Percentiles rank a stretch among this genome's conserved stretches.
phyloP scores from a whole-genome alignment of 805 yeast species.

The Aciculoconidium aculeatum region DNA sequence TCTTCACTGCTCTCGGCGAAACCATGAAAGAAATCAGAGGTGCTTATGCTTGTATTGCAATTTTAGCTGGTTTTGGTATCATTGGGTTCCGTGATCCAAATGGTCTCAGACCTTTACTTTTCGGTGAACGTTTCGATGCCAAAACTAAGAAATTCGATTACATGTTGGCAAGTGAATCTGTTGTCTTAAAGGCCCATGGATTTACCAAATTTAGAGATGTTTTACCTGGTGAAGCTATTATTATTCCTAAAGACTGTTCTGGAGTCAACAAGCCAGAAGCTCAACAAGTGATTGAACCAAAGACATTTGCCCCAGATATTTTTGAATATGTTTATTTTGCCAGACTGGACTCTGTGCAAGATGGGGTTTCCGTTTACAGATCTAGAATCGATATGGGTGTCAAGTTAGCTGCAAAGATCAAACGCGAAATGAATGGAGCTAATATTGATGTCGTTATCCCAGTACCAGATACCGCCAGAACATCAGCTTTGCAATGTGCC shows the following conservation, averaged over 20 bases:
- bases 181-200: slow-evolving; percentile 89
- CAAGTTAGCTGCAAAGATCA: slow-evolving; percentile 72
- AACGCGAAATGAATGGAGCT: slow-evolving; percentile 32
- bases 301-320: slow-evolving; percentile 86
- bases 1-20: slow-evolving; percentile 80
- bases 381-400: slow-evolving; percentile 92
- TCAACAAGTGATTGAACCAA: slow-evolving; percentile 76
- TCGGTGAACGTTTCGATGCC: slow-evolving; percentile 68
- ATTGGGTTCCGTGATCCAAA: slow-evolving; percentile 97
- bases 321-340: slow-evolving; percentile 98
- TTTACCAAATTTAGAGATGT: slow-evolving; percentile 76
- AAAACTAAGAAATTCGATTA: slow-evolving; percentile 72
- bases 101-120: slow-evolving; percentile 87
- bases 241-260: slow-evolving; percentile 67
- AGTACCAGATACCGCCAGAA: slow-evolving; percentile 97
- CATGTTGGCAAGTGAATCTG: slow-evolving; percentile 94
- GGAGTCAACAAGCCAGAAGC: slow-evolving; percentile 60
- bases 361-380: slow-evolving; percentile 94
- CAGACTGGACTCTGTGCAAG: slow-evolving; percentile 92
- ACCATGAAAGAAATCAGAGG: slow-evolving; percentile 81
- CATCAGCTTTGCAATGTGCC: slow-evolving; percentile 90
- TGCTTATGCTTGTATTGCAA: slow-evolving; percentile 93
- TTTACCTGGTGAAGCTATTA: slow-evolving; percentile 94
- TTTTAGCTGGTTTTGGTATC: slow-evolving; percentile 93
- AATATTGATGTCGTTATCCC: slow-evolving; percentile 93